Conservation (phyloP, 768 basidiomycete species). For the Dendrothele bispora region DNA sequence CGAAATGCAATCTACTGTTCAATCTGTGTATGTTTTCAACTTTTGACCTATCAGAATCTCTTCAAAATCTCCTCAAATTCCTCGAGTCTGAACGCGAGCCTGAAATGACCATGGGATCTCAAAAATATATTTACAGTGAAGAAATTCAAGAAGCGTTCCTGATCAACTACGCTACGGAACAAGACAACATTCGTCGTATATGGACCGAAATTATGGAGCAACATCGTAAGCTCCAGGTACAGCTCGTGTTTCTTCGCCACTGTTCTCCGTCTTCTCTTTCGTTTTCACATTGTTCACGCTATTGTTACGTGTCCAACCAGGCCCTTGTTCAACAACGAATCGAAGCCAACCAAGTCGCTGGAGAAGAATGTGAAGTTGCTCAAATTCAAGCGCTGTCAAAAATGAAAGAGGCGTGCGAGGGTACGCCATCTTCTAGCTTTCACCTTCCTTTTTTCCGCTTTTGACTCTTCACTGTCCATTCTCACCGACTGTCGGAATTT, state of each 20-base stretch:
- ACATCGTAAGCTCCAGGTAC: slow-evolving; percentile 3
- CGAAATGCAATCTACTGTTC: not conserved
- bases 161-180: slow-evolving; percentile 5
- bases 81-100: too few species aligned
- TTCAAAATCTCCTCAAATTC: too few species aligned
- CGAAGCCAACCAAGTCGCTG: not conserved
- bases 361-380: slow-evolving; percentile 1
- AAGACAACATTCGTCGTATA: not conserved
- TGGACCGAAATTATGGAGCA: slow-evolving; percentile 2
- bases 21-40: not conserved
- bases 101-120: too few species aligned
- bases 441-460: too few species aligned
- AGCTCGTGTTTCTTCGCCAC: not conserved
- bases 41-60: not conserved
- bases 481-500: too few species aligned
- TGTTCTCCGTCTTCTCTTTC: not conserved
- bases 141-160: slow-evolving; percentile 7
- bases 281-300: not conserved
- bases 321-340: too few species aligned
- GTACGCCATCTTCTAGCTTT: not conserved
- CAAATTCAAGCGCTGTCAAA: slow-evolving; percentile 6
- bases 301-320: not conserved
- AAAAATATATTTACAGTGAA: not conserved
- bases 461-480: too few species aligned
- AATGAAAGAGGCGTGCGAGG: slow-evolving; percentile 1